Evolutionary conservation across 2,329 filamentous ascomycete genomes (phyloP).

Genomic region (Talaromyces sp.): DNA sequence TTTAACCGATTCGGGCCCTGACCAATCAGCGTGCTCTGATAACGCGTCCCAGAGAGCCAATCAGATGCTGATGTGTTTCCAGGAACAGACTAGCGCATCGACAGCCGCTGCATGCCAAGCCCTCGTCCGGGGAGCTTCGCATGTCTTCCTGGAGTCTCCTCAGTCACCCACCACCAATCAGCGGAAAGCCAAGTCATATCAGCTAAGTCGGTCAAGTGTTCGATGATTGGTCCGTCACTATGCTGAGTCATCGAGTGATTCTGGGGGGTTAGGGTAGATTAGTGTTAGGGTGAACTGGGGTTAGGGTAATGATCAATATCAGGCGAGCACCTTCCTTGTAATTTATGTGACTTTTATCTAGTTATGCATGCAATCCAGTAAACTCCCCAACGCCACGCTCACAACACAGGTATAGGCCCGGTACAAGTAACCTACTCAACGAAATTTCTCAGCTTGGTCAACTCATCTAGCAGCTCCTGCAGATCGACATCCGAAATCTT

Average conservation of each 20-base stretch:
- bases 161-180: background rate
- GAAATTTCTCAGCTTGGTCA: slow-evolving; percentile 68
- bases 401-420: background rate
- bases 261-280: no score
- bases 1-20: background rate
- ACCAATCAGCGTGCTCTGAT: slow-evolving; percentile 18
- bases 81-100: slow-evolving; percentile 9
- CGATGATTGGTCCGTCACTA: background rate
- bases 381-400: slow-evolving; percentile 31
- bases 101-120: slow-evolving; percentile 1
- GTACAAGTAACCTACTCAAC: slow-evolving; percentile 35
- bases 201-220: background rate
- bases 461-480: slow-evolving; percentile 82
- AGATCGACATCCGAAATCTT: slow-evolving; percentile 90
- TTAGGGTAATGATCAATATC: background rate
- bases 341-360: background rate
- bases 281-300: background rate
- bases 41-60: slow-evolving; percentile 6
- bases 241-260: background rate
- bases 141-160: slow-evolving; percentile 10
- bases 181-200: background rate
- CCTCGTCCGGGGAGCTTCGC: slow-evolving; percentile 13
- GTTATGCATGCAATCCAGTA: background rate
- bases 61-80: background rate
- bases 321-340: background rate